Evolutionary conservation across 306 rosid species (phyloP).

Genomic region (Casuarina cunninghamiana): DNA sequence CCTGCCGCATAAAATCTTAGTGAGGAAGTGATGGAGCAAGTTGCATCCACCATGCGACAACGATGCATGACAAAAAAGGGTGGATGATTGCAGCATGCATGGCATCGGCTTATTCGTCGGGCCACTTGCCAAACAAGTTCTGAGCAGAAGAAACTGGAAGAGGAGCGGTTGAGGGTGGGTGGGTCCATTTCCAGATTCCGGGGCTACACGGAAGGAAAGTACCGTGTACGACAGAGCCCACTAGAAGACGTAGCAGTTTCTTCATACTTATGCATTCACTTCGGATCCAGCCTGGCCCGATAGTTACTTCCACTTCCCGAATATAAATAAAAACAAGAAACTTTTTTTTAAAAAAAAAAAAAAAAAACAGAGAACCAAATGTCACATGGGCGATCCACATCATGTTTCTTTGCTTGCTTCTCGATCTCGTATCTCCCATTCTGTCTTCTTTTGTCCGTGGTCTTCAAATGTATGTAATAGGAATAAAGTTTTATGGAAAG

Average conservation of each 20-base stretch:
- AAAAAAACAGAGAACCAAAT: too few relatives aligned
- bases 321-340: too few relatives aligned
- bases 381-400: too few relatives aligned
- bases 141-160: background rate
- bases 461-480: too few relatives aligned
- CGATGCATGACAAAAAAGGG: background rate
- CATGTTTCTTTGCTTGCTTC: too few relatives aligned
- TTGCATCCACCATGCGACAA: too few relatives aligned
- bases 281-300: background rate
- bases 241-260: background rate
- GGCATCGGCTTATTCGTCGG: background rate
- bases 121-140: background rate
- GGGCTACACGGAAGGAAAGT: background rate
- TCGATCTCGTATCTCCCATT: too few relatives aligned
- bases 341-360: too few relatives aligned
- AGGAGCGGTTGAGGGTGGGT: constrained; percentile 2
- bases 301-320: background rate
- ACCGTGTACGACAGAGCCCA: background rate
- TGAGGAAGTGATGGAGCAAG: too few relatives aligned
- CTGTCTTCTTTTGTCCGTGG: too few relatives aligned
- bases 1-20: too few relatives aligned
- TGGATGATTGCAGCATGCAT: background rate
- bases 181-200: background rate
- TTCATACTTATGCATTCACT: background rate
- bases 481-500: too few relatives aligned